phyloP scores from a whole-genome alignment of 2,329 filamentous ascomycete species.

The Biscogniauxia marginata region DNA sequence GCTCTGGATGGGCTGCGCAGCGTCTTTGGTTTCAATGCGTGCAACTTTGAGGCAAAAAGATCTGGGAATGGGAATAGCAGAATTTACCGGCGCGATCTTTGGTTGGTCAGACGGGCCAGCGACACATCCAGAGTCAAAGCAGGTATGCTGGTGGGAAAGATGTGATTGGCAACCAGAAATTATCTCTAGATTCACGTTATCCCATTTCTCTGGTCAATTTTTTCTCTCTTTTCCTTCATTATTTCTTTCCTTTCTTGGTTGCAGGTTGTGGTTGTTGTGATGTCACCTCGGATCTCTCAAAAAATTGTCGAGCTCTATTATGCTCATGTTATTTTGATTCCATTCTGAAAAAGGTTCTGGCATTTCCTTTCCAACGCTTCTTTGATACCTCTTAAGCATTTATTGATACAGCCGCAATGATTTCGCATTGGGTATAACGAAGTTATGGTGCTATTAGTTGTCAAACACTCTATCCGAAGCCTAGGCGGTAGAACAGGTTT shows the following conservation, averaged over 20 bases:
- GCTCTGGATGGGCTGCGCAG: conserved; percentile 7
- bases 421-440: conserved; percentile 29
- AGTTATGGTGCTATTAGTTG: conserved; percentile 22
- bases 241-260: conserved; percentile 22
- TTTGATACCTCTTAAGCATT: conserved; percentile 36
- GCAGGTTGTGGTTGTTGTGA: conserved; percentile 25
- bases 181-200: neutral
- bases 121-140: neutral
- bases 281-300: conserved; percentile 22
- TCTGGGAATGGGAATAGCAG: conserved; percentile 9
- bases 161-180: neutral
- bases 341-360: conserved; percentile 30
- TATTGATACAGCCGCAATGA: conserved; percentile 29
- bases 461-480: conserved; percentile 9
- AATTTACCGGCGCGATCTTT: conserved; percentile 11
- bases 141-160: neutral
- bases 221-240: conserved; percentile 29
- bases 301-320: conserved; percentile 15
- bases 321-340: conserved; percentile 23
- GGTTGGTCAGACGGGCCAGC: conserved; percentile 1
- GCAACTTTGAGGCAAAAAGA: conserved; percentile 3
- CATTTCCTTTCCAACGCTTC: conserved; percentile 30
- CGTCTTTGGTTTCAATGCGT: conserved; percentile 7
- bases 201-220: conserved; percentile 23
- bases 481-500: conserved; percentile 17